Evolutionary conservation across 805 yeast species (phyloP).

Genomic region (Hanseniaspora occidentalis): DNA sequence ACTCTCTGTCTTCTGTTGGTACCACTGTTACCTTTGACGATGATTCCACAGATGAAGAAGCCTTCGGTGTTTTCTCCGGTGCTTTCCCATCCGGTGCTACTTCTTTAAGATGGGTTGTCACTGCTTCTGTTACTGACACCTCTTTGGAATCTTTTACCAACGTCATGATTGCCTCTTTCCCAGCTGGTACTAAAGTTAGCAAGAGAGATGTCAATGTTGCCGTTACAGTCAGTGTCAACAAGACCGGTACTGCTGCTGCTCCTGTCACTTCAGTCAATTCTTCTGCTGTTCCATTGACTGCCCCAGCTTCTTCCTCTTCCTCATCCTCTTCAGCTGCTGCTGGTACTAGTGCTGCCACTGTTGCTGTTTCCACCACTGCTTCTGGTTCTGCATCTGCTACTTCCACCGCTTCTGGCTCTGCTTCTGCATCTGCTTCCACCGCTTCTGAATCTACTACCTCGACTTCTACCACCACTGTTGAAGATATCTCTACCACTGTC

Average conservation of each 20-base stretch:
- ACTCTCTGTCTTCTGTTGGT: constrained; percentile 4
- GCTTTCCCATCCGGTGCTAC: constrained; percentile 3
- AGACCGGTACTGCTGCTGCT: constrained; percentile 4
- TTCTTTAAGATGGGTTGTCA: constrained; percentile 4
- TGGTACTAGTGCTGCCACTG: not conserved
- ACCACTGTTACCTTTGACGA: not conserved
- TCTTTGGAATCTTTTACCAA: constrained; percentile 4
- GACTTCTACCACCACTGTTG: constrained; percentile 5
- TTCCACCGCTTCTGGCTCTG: constrained; percentile 1
- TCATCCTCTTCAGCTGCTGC: constrained; percentile 1
- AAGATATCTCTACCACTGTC: constrained; percentile 8
- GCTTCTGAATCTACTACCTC: constrained; percentile 5
- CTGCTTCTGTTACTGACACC: constrained; percentile 3
- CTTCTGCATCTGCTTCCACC: constrained; percentile 2
- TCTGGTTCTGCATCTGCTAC: not conserved
- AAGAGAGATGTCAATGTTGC: constrained; percentile 6
- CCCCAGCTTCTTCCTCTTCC: not conserved
- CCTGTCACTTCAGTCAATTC: constrained; percentile 2
- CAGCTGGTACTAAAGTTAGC: constrained; percentile 2
- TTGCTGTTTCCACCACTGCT: not conserved
- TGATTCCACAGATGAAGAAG: not conserved
- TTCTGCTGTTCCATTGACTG: not conserved
- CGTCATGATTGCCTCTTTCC: constrained; percentile 4
- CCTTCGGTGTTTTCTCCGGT: constrained; percentile 1
- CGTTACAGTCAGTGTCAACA: constrained; percentile 2